Conservation (phyloP, 108 stramenopile species). For the Cyclotella sp. region DNA sequence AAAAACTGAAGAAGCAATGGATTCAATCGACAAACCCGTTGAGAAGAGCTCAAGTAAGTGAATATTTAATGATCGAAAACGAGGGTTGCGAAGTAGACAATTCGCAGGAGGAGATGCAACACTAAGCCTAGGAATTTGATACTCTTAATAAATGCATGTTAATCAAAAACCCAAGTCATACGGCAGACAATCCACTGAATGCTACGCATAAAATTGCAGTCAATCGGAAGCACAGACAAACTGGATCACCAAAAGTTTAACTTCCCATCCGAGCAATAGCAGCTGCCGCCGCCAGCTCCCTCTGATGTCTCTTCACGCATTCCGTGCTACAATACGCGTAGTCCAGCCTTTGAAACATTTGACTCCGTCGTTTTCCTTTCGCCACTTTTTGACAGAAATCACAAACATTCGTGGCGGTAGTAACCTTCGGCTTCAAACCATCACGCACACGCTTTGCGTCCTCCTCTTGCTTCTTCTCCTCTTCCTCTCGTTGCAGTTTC, state of each 20-base stretch:
- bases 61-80: no score
- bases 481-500: constrained; percentile 49
- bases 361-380: constrained; percentile 63
- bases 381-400: constrained; percentile 78
- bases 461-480: constrained; percentile 56
- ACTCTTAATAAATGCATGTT: no score
- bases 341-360: constrained; percentile 83
- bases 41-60: neutral
- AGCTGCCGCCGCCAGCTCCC: constrained; percentile 87
- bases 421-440: constrained; percentile 50
- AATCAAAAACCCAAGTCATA: no score
- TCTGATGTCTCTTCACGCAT: constrained; percentile 87
- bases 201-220: no score
- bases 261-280: constrained; percentile 70
- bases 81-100: no score
- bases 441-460: constrained; percentile 57
- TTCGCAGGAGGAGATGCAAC: no score
- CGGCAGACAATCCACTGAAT: no score
- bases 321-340: constrained; percentile 84
- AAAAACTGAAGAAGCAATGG: no score
- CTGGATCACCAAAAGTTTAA: no score
- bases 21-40: neutral
- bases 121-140: no score
- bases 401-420: constrained; percentile 64
- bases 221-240: no score